A percentile compares a stretch with the other conserved stretches of the same genome.
phyloP scores from a whole-genome alignment of 129 eudicot species.

The Calendula officinalis region DNA sequence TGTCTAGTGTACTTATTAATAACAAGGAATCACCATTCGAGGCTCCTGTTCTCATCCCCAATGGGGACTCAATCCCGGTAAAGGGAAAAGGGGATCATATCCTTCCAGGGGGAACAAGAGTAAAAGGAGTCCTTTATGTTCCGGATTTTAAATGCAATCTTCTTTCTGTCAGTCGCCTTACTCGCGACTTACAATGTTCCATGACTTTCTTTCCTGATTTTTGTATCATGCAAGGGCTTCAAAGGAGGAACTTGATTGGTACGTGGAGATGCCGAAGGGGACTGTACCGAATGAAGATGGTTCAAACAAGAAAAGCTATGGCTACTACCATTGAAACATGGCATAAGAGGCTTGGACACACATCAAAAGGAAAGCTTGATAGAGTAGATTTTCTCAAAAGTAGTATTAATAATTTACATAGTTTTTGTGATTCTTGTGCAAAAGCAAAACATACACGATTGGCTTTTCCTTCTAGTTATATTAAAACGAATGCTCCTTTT shows the following conservation, averaged over 20 bases:
- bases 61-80: too few relatives aligned
- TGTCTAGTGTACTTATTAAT: not conserved
- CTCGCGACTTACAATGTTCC: not conserved
- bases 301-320: not conserved
- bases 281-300: slow-evolving; percentile 1
- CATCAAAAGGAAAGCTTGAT: slow-evolving; percentile 1
- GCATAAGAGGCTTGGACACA: not conserved
- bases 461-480: not conserved
- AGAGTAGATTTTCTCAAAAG: not conserved
- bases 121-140: not conserved
- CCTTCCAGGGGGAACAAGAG: not conserved
- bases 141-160: not conserved
- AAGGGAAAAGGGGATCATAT: not conserved
- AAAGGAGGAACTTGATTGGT: too few relatives aligned
- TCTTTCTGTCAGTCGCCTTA: not conserved
- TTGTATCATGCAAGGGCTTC: not conserved
- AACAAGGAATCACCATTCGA: not conserved
- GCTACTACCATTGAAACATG: not conserved
- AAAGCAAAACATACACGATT: not conserved
- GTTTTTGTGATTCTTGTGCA: not conserved
- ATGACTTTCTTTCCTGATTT: not conserved
- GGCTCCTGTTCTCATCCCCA: not conserved
- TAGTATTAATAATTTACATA: not conserved
- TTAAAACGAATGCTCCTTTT: not conserved
- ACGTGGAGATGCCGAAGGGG: not conserved